phyloP scores from a whole-genome alignment of 108 stramenopile species.

The Nitzschia palea region DNA sequence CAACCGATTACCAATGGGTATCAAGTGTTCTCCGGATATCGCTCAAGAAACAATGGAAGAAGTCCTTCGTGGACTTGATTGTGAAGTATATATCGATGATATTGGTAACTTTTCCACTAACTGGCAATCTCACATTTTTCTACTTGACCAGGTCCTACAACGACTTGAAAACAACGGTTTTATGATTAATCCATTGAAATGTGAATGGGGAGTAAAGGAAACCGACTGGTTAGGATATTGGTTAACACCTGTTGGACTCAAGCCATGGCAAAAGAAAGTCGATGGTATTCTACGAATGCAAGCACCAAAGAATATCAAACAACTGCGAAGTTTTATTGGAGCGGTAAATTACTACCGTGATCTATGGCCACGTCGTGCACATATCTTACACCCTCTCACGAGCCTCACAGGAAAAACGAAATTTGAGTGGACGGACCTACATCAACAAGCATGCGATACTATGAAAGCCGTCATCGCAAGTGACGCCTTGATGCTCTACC shows the following conservation, averaged over 20 bases:
- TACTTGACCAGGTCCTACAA: not conserved
- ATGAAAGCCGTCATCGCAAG: conserved; percentile 43
- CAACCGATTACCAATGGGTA: conserved; percentile 48
- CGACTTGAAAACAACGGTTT: conserved; percentile 13
- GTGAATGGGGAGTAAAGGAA: too few species aligned
- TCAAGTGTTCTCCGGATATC: conserved; percentile 48
- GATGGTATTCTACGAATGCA: conserved; percentile 32
- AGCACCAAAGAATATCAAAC: conserved; percentile 19
- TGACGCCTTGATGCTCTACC: conserved; percentile 36
- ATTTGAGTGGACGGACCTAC: conserved; percentile 15
- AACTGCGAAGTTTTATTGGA: too few species aligned
- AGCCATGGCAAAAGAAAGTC: conserved; percentile 44
- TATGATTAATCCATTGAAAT: conserved; percentile 18
- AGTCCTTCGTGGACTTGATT: conserved; percentile 19
- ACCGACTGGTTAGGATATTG: too few species aligned
- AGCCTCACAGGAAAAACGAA: conserved; percentile 1
- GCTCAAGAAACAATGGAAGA: conserved; percentile 45
- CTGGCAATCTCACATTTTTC: conserved; percentile 15
- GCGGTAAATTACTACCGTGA: conserved; percentile 47
- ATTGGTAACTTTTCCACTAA: conserved; percentile 23
- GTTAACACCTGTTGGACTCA: conserved; percentile 32
- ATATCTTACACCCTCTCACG: conserved; percentile 39
- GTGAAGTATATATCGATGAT: conserved; percentile 52
- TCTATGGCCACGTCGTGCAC: too few species aligned
- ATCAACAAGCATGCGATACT: conserved; percentile 36